A percentile compares a stretch with the other conserved stretches of the same genome.
Conservation (phyloP, 108 stramenopile species). For the Bacterosira constricta region DNA sequence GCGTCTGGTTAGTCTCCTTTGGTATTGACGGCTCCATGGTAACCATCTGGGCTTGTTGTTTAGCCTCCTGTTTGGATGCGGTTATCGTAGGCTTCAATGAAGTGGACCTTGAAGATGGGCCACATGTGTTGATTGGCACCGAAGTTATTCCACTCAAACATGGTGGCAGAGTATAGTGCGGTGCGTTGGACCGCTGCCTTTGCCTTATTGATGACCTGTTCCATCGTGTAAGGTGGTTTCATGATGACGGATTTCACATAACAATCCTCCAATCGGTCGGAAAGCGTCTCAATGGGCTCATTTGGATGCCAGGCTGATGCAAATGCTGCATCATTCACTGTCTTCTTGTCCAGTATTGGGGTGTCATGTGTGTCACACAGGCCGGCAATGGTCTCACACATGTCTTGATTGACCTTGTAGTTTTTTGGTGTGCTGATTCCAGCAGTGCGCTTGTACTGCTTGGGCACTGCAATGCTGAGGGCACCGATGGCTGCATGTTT, state of each 20-base stretch:
- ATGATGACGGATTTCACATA: neutral
- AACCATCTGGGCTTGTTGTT: too few relatives aligned
- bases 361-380: slow-evolving; percentile 5
- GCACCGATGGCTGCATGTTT: neutral
- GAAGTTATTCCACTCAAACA: too few relatives aligned
- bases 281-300: slow-evolving; percentile 14
- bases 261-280: slow-evolving; percentile 13
- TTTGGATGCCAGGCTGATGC: slow-evolving; percentile 2
- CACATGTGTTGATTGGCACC: too few relatives aligned
- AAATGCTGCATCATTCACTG: neutral
- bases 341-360: neutral
- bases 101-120: too few relatives aligned
- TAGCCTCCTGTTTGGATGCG: too few relatives aligned
- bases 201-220: slow-evolving; percentile 15
- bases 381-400: neutral
- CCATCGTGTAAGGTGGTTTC: slow-evolving; percentile 1
- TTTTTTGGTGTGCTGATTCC: slow-evolving; percentile 5
- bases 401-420: neutral
- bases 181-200: slow-evolving; percentile 5
- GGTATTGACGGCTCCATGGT: too few relatives aligned
- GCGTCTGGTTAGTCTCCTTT: too few relatives aligned
- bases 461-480: neutral
- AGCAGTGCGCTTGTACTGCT: too few relatives aligned
- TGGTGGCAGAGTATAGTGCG: too few relatives aligned
- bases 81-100: too few relatives aligned